Conservation (phyloP, 2,329 filamentous ascomycete genomes). For the Plenodomus biglobosus region DNA sequence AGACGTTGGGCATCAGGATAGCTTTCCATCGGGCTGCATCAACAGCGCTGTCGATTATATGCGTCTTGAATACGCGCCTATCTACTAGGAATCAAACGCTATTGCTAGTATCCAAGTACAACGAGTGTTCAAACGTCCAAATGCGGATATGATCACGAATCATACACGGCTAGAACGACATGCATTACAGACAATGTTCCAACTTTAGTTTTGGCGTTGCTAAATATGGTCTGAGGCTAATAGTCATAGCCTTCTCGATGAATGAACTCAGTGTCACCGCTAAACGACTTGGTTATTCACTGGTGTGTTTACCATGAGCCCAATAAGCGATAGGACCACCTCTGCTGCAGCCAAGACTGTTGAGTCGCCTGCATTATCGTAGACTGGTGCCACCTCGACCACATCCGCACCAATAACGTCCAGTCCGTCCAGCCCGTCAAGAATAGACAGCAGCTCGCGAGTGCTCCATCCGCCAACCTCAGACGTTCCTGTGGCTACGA, state of each 20-base stretch:
- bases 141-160: too few species aligned
- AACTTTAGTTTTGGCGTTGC: background rate
- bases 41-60: too few species aligned
- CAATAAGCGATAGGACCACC: constrained; percentile 54
- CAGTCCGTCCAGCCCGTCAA: constrained; percentile 60
- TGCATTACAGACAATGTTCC: background rate
- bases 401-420: constrained; percentile 63
- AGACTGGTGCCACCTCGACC: constrained; percentile 64
- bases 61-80: too few species aligned
- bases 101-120: too few species aligned
- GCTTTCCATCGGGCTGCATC: too few species aligned
- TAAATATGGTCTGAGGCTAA: too few species aligned
- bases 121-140: too few species aligned
- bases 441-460: constrained; percentile 59
- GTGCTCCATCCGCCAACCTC: constrained; percentile 65
- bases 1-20: too few species aligned
- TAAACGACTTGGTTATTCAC: constrained; percentile 19
- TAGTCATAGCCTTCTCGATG: background rate
- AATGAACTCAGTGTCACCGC: background rate
- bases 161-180: too few species aligned
- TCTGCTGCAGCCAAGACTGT: constrained; percentile 60
- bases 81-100: too few species aligned
- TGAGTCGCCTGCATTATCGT: constrained; percentile 62
- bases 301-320: constrained; percentile 50
- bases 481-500: constrained; percentile 58